Evolutionary conservation across 2,329 filamentous ascomycete species (phyloP), one percentile per base, ranked within the genome.

Genomic region (Phyllosticta citriasiana): DNA sequence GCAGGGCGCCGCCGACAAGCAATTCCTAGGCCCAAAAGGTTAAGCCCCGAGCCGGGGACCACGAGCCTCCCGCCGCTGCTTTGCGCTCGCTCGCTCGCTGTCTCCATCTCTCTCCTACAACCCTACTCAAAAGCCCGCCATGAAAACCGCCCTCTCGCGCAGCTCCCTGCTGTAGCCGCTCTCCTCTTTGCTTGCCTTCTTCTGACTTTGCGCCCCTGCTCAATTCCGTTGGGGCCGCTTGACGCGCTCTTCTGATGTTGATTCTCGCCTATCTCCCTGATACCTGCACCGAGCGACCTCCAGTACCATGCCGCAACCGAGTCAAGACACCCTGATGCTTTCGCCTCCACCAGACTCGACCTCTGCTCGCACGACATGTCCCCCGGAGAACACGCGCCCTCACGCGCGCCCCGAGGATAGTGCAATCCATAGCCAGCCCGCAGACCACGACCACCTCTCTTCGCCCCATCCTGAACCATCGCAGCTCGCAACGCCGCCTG

Each of bases 251-350:
- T 53, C 61, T 55, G 53, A 62, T 62, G 61, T 59, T 53, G 27
- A 26, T 53, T 27, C 53, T 30, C 50, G 51, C 40, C 33, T n/a
- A 51, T 58, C 60, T 33, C 60, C 60, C 60, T 62, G 60, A 57
- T 47, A 51, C 54, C 30, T 57, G 59, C 53, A 40, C 40, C 35
- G 40, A 60, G 40, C 59, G 40, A n/a, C 40, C 14, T 4, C 40
- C 52, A 33, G 12, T 52, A 75, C 71, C 72, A 82, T 82, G 79
- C 79, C 79, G 68, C 80, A 78, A 62, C 76, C 75, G 67, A 77
- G 73, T 74, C 76, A 70, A 71, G 73, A 72, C 70, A 73, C 72
- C 69, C 69, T 68, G 58, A 71, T 76, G 67, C 72, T 72, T 67
- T 72, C 73, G 67, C 66, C 70, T 66, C 74, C 64, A 30, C 65